A percentile compares a stretch with the other conserved stretches of the same genome.
Conservation (phyloP, 352 stramenopile species). For the Aphanomyces astaci region DNA sequence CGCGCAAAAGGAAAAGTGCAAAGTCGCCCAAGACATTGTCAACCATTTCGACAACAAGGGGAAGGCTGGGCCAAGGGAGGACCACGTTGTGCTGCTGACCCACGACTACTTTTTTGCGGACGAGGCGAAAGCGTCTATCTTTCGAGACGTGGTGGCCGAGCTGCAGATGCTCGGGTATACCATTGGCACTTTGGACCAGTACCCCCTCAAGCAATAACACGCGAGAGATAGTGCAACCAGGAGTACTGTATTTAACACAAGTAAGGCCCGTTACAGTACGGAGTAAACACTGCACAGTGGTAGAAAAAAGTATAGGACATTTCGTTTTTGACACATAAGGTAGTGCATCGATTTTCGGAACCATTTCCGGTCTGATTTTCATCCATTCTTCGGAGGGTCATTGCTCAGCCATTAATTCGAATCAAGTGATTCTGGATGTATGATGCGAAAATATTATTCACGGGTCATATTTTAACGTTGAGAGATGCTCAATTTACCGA, state of each 20-base stretch:
- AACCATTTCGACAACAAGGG: background rate
- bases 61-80: background rate
- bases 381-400: background rate
- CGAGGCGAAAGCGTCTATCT: background rate
- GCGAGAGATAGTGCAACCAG: no score
- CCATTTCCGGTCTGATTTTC: background rate
- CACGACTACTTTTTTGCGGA: conserved; percentile 7
- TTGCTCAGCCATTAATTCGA: background rate
- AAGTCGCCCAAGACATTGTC: background rate
- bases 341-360: background rate
- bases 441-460: background rate
- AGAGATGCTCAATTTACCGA: background rate
- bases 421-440: background rate
- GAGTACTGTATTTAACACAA: no score
- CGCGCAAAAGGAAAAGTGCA: background rate
- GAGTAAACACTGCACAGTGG: no score
- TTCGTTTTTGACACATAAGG: no score
- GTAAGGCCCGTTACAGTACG: no score
- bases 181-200: conserved; percentile 8
- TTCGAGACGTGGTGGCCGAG: conserved; percentile 13
- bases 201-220: background rate
- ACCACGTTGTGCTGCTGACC: conserved; percentile 7
- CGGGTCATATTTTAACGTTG: background rate
- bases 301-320: no score
- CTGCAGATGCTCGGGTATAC: conserved; percentile 4